Base-by-base conservation (phyloP, 1,139 yeast species). In the Hemisphaericaspora lyxosophila region DNA sequence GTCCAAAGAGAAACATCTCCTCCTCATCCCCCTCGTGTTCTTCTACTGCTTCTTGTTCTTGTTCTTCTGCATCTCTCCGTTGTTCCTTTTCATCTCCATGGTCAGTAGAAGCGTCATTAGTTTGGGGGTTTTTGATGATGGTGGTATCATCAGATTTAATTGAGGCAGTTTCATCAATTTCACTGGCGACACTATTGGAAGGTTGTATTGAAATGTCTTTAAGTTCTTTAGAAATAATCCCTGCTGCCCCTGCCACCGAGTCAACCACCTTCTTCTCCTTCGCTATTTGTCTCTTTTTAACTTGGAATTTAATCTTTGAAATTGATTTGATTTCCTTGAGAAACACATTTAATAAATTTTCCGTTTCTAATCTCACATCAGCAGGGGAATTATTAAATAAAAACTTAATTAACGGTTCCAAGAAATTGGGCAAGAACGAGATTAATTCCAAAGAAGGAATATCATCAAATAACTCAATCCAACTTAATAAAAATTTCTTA, bases 371-470 rank as follows among this genome's bases (percentile, higher is more conserved):
- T 44, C 96, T 73, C 5, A 94, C 96, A 57, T 92, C 98, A 33
- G 83, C 80, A 41, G 90, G 90, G 1, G 95, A 74, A 49, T 86
- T 92, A 48, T 88, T 86, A 57, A 62, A 64, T 41, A 92, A 67
- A 55, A 88, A 92, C 23, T 82, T 76, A 38, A 92, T 70, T 40
- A 94, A 67, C 0, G 97, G 97, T 38, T 90, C 95, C 32, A 94
- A 70, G 57, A 92, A 88, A 33, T 88, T 86, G 0, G 98, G 97
- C 35, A 94, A 67, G 55, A 85, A 92, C 0, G 95, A 78, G 16
- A 92, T 82, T 43, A 94, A 67, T 51, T 92, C 97, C 44, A 92
- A 69, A 35, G 92, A 94, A 0, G 99, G 98, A 11, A 92, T 88
- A 16, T 94, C 89, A 59, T 92, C 95, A 36, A 94, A 70, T 17